These are phyloP conservation scores for Sodiomyces alkalinus DNA, from an alignment of 2,329 filamentous ascomycete genomes.

Conservation along the genomic window DNA sequence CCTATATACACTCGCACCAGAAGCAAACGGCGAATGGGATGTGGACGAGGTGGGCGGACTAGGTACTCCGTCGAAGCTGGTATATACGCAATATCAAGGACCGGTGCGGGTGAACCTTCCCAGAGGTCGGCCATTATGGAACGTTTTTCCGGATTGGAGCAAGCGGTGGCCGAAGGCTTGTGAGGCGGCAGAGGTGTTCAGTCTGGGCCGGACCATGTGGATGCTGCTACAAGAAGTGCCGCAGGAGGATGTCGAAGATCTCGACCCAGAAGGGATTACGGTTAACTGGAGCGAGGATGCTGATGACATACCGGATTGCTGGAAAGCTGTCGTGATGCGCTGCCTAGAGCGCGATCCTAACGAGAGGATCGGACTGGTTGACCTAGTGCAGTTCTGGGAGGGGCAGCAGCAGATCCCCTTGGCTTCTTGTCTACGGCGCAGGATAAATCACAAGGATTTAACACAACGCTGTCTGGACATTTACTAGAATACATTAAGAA, in stretches of 20 bases:
- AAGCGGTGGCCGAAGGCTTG: conserved; percentile 1
- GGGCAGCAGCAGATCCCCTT: too few species aligned
- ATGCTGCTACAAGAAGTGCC: conserved; percentile 4
- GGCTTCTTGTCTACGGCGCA: too few species aligned
- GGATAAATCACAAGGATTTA: too few species aligned
- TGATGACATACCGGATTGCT: neutral
- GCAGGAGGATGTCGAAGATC: neutral
- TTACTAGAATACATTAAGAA: too few species aligned
- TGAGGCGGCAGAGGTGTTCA: conserved; percentile 3
- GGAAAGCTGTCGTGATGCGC: neutral
- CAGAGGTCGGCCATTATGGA: conserved; percentile 1
- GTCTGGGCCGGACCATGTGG: conserved; percentile 2
- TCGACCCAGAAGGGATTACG: neutral
- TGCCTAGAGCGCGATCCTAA: conserved; percentile 1
- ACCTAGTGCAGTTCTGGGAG: conserved; percentile 1
- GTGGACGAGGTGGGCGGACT: neutral
- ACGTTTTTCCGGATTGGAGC: conserved; percentile 2
- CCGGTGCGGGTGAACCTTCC: conserved; percentile 3
- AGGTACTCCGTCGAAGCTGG: neutral
- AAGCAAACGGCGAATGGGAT: conserved; percentile 4
- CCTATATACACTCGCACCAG: conserved; percentile 2
- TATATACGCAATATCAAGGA: conserved; percentile 3
- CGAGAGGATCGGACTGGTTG: neutral
- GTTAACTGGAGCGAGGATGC: neutral
- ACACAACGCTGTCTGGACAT: too few species aligned